Evolutionary conservation across 2,329 filamentous ascomycete genomes (phyloP).

Genomic region (Amesomyces nigricolor): DNA sequence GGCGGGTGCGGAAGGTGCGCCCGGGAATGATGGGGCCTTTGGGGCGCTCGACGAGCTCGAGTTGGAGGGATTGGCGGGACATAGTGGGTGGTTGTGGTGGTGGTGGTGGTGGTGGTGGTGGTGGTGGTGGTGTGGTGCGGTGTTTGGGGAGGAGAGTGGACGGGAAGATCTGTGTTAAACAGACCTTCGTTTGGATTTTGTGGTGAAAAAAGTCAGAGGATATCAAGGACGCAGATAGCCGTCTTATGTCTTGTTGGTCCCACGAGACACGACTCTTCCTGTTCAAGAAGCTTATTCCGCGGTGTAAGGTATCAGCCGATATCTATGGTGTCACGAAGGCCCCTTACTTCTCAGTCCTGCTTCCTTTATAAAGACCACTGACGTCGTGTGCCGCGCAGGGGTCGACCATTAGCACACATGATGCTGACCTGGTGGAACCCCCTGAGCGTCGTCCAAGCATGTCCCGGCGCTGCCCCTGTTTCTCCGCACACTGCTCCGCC

Average conservation of each 20-base stretch:
- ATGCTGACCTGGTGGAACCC: neutral
- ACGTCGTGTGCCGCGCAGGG: neutral
- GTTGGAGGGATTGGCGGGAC: slow-evolving; percentile 30
- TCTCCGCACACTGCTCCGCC: neutral
- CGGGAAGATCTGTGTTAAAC: neutral
- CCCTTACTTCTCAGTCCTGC: neutral
- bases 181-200: too few relatives aligned
- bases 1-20: slow-evolving; percentile 55
- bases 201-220: neutral
- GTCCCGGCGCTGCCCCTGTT: neutral
- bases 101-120: neutral
- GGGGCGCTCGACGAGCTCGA: slow-evolving; percentile 61
- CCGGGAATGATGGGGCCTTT: slow-evolving; percentile 55
- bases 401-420: slow-evolving; percentile 2
- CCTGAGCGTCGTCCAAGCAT: neutral
- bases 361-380: neutral
- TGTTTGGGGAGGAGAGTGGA: neutral
- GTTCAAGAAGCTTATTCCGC: too few relatives aligned
- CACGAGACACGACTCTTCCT: too few relatives aligned
- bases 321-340: neutral
- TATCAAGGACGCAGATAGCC: neutral
- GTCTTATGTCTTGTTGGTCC: too few relatives aligned
- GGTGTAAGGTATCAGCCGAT: too few relatives aligned
- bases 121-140: neutral
- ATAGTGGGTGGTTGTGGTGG: slow-evolving; percentile 6